A percentile compares a stretch with the other conserved stretches of the same genome.
Conservation (phyloP, 1,139 yeast genomes). For the Eremothecium coryli region DNA sequence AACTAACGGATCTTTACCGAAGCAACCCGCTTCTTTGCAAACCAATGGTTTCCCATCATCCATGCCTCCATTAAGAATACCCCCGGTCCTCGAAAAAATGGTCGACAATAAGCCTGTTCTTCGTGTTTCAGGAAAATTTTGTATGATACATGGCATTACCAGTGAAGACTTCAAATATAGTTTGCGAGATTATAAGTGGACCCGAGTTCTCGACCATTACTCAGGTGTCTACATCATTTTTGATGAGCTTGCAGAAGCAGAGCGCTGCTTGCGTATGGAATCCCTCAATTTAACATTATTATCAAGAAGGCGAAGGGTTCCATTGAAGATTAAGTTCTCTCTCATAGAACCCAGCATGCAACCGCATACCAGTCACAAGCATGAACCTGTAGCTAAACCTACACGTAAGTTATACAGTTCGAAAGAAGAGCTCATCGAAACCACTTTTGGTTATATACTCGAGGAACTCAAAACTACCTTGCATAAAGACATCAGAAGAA, state of each 20-base stretch:
- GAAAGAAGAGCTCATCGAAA: slow-evolving; percentile 36
- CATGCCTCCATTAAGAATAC: slow-evolving; percentile 28
- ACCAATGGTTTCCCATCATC: neutral
- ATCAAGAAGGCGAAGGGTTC: slow-evolving; percentile 20
- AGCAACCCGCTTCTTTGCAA: too few species aligned
- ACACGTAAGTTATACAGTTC: slow-evolving; percentile 14
- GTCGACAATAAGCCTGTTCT: slow-evolving; percentile 49
- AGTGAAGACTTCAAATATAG: slow-evolving; percentile 25
- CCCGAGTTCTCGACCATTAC: slow-evolving; percentile 51
- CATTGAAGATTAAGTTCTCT: slow-evolving; percentile 22
- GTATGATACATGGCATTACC: slow-evolving; percentile 20
- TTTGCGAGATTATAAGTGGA: slow-evolving; percentile 46
- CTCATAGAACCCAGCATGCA: slow-evolving; percentile 16
- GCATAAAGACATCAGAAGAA: slow-evolving; percentile 64
- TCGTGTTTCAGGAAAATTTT: slow-evolving; percentile 33
- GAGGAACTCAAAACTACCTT: slow-evolving; percentile 58
- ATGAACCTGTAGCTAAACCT: slow-evolving; percentile 3
- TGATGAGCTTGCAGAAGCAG: slow-evolving; percentile 54
- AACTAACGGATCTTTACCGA: neutral
- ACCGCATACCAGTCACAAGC: slow-evolving; percentile 8
- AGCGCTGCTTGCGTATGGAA: slow-evolving; percentile 54
- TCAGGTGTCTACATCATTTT: slow-evolving; percentile 68
- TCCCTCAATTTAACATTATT: slow-evolving; percentile 42
- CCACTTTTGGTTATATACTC: slow-evolving; percentile 50
- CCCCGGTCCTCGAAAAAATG: slow-evolving; percentile 39